Evolutionary conservation across 1,284 basidiomycete genomes (phyloP), one percentile per base, ranked within the genome.

Genomic region (Pterulicium gracile): DNA sequence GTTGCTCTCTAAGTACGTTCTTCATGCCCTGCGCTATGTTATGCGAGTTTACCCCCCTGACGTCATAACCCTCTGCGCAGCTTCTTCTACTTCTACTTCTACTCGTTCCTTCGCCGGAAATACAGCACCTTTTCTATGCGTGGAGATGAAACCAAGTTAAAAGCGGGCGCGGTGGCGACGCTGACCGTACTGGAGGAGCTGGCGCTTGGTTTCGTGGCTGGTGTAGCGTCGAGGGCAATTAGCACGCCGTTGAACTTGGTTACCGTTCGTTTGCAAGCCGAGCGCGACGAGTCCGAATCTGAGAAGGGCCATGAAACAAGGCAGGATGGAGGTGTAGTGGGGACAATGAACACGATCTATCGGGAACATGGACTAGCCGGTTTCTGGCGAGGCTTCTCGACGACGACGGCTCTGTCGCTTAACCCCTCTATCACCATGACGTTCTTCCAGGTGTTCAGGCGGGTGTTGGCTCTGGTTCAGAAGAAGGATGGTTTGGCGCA

Each of bases 331-430:
- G 58, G 58, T 2, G 50, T 68, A 24, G 43, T 53, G 2, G 53
- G 54, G 1, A 62, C 69, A 1, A 57, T 70, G 1, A 60, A 60
- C 50, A 55, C 56, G 18, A 71, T 78, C n/a, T 73, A 75, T 50
- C 43, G 54, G 1, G 67, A 72, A 45, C 56, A 69, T 14, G 75
- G 75, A 0, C 47, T 77, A 14, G 43, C 51, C 20, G 75, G 75
- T 3, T 79, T 78, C 51, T 79, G 75, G 75, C 61, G 66, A 60
- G 76, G 75, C 75, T 77, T 77, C 57, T 60, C 65, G 27, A 70
- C 70, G 1, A 69, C 72, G 0, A 59, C 70, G 1, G 56, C 75
- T 1, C 59, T 77, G 5, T 75, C 70, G 4, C 59, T 77, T 21
- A 77, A 74, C 47, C 77, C 77, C 1, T 70, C 75, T 0, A 62